Conservation (phyloP, 2,329 filamentous ascomycete genomes). For the Calycina marina region DNA sequence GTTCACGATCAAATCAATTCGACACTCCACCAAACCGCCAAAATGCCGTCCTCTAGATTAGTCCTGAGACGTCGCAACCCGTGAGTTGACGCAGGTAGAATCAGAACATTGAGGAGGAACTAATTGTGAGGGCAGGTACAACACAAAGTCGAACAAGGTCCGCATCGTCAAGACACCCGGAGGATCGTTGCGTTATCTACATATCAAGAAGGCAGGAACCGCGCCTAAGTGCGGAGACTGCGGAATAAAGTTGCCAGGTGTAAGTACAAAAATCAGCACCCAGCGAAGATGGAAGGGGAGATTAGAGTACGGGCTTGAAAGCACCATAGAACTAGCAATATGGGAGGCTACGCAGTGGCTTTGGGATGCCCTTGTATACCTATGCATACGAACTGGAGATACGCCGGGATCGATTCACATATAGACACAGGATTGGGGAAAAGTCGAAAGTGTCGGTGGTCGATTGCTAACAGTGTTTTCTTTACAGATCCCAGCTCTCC, state of each 20-base stretch:
- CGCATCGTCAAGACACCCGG: slow-evolving; percentile 93
- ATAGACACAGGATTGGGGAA: too few relatives aligned
- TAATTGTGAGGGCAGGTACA: slow-evolving; percentile 52
- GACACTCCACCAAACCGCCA: slow-evolving; percentile 24
- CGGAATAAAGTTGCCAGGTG: slow-evolving; percentile 90
- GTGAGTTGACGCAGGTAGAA: slow-evolving; percentile 33
- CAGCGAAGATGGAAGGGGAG: too few relatives aligned
- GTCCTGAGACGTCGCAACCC: slow-evolving; percentile 53
- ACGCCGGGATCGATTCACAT: too few relatives aligned
- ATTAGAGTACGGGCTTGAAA: too few relatives aligned
- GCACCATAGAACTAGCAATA: too few relatives aligned
- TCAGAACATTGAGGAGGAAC: slow-evolving; percentile 4
- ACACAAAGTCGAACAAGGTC: slow-evolving; percentile 95
- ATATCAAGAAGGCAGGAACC: slow-evolving; percentile 99
- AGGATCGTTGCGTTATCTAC: slow-evolving; percentile 86
- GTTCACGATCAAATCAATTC: too few relatives aligned
- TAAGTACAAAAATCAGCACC: too few relatives aligned
- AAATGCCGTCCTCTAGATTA: slow-evolving; percentile 37
- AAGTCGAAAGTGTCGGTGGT: slow-evolving; percentile 85
- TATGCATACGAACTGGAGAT: too few relatives aligned
- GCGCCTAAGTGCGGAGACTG: slow-evolving; percentile 99
- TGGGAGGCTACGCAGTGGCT: too few relatives aligned
- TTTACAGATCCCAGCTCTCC: slow-evolving; percentile 76
- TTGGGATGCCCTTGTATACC: too few relatives aligned
- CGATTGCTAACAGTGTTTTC: slow-evolving; percentile 19